Base-by-base conservation (phyloP, 257 asterid species). In the Solanum etuberosum region DNA sequence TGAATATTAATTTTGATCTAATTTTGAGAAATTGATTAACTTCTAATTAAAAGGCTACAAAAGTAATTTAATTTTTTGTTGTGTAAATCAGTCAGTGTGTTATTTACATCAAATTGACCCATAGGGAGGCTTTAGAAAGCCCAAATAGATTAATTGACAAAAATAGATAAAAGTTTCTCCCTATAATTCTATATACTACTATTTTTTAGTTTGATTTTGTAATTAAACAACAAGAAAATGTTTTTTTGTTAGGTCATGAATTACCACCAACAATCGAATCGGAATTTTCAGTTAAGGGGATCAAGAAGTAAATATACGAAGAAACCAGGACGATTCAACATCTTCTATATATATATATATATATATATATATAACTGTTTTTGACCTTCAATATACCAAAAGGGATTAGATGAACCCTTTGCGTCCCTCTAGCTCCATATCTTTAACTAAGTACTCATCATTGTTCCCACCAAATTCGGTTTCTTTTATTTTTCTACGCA, bases 391-490 rank as follows among this genome's bases (percentile, higher is more conserved):
- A 27, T 25, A 67, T 25, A n/a, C 2, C 5, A 4, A 27, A 70
- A 34, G 1, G 0, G 4, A 34, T 72, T 10, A 20, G 42, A 34
- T 72, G 80, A 34, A 72, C 46, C 27, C 42, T 21, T 15, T 1
- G 9, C 7, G 4, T 7, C 77, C 25, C 25, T 70, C 13, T 31
- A 31, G 23, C 14, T 31, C 42, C 51, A 8, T 82, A 6, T 82
- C 88, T 80, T 88, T 89, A 68, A 27, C 43, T 84, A 68, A 31
- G 90, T 88, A 7, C 46, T 89, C 57, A 51, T 84, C 35, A 63
- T 92, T 76, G 86, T 92, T 54, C 31, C 88, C 86, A 48, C 87
- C n/a, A 92, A 90, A 85, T 31, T 91, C 14, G 34, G 83, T 87
- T 85, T 90, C 12, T 88, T 90, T 85, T 20, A 86, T 31, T 88